Percentiles rank a stretch among this genome's conserved stretches.
Conservation (phyloP, 2,329 filamentous ascomycete genomes). For the Cladosporium sp. region DNA sequence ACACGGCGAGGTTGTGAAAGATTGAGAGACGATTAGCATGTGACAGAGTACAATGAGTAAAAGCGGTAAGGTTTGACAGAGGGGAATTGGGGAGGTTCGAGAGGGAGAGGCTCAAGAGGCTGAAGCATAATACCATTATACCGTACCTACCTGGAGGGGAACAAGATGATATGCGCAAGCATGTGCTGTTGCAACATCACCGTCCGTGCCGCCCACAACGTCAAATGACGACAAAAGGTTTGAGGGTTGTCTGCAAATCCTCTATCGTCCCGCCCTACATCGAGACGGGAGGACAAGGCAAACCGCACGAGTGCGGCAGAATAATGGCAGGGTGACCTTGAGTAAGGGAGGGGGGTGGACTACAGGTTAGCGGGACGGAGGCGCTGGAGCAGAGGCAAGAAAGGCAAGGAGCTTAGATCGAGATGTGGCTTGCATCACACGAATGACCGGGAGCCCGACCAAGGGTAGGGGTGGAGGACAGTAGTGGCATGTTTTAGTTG, state of each 20-base stretch:
- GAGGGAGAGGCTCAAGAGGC: too few relatives aligned
- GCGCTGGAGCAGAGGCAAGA: too few relatives aligned
- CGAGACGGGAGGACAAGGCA: constrained; percentile 5
- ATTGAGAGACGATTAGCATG: too few relatives aligned
- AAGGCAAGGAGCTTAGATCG: constrained; percentile 4
- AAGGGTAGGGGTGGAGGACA: neutral
- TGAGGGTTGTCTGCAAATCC: neutral
- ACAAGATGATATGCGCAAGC: neutral
- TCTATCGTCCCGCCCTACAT: neutral
- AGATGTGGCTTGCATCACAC: constrained; percentile 6
- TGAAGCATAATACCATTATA: constrained; percentile 7
- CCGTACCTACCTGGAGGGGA: neutral
- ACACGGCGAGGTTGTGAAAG: too few relatives aligned
- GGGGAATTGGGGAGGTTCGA: too few relatives aligned
- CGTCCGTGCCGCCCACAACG: neutral
- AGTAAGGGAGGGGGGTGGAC: too few relatives aligned
- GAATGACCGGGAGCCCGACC: constrained; percentile 4
- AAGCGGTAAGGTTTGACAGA: too few relatives aligned
- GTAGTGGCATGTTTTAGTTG: neutral
- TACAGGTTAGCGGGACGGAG: too few relatives aligned
- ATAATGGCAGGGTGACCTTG: too few relatives aligned
- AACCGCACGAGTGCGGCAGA: too few relatives aligned
- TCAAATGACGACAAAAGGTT: constrained; percentile 5
- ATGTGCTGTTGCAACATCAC: neutral
- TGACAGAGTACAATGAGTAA: too few relatives aligned